These are phyloP conservation scores for Coelastrella sp. DNA, from an alignment of 139 green algal species.

Conservation along the genomic window DNA sequence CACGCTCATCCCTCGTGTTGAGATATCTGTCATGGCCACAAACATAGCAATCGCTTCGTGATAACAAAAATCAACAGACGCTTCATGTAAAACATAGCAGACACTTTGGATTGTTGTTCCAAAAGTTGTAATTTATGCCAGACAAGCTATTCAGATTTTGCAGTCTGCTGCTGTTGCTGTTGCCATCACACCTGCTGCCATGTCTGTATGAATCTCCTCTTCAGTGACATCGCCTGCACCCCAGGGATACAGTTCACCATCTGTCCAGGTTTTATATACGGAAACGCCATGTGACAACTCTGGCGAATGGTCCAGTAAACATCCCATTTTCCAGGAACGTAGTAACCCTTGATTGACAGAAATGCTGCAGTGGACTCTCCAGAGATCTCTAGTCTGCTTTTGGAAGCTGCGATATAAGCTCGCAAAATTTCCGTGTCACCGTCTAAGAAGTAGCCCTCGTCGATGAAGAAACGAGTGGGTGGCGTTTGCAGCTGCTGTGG, in stretches of 20 bases:
- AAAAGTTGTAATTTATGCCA: no score
- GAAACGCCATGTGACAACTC: slow-evolving; percentile 21
- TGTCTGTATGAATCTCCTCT: slow-evolving; percentile 62
- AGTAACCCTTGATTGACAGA: slow-evolving; percentile 62
- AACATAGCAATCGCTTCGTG: no score
- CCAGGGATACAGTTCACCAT: slow-evolving; percentile 74
- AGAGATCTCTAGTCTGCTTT: slow-evolving; percentile 38
- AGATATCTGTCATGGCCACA: no score
- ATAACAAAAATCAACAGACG: no score
- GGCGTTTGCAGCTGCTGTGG: background rate
- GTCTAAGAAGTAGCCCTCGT: slow-evolving; percentile 61
- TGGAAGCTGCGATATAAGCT: slow-evolving; percentile 33
- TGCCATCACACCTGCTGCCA: slow-evolving; percentile 52
- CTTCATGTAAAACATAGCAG: no score
- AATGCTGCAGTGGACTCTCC: slow-evolving; percentile 50
- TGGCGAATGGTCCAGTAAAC: slow-evolving; percentile 18
- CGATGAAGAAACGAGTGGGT: slow-evolving; percentile 62
- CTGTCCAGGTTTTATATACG: slow-evolving; percentile 45
- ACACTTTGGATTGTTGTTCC: no score
- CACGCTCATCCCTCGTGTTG: no score
- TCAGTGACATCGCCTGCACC: slow-evolving; percentile 58
- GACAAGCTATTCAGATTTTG: no score
- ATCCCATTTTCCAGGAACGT: slow-evolving; percentile 43
- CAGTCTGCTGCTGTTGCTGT: slow-evolving; percentile 3
- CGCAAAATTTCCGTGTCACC: slow-evolving; percentile 67